Conservation (phyloP, 2,329 filamentous ascomycete species). For the Trichoderma atrobrunneum region DNA sequence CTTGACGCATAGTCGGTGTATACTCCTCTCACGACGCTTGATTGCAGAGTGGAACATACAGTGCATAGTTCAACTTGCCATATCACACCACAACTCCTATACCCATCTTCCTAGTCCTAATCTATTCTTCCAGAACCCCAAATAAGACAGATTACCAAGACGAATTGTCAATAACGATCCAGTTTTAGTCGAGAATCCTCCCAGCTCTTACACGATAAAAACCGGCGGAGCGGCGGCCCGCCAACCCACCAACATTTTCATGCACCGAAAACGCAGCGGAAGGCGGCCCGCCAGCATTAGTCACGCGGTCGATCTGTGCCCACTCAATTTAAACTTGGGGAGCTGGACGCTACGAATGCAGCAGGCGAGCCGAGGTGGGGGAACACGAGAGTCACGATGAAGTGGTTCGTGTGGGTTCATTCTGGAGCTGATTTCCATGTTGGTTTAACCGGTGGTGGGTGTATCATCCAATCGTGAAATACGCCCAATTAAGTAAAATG, state of each 20-base stretch:
- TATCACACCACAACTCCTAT: neutral
- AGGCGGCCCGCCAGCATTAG: constrained; percentile 6
- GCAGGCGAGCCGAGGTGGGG: neutral
- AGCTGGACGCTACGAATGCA: neutral
- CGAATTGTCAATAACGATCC: neutral
- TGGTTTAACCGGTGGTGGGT: neutral
- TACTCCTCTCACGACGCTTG: neutral
- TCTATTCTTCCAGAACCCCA: neutral
- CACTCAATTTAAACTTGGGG: neutral
- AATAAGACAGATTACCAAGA: neutral
- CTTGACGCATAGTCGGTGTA: neutral
- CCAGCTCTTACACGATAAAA: neutral
- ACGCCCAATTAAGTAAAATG: neutral
- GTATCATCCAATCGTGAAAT: neutral
- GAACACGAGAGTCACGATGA: neutral
- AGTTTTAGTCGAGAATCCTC: neutral
- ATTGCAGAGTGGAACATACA: neutral
- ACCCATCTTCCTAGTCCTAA: neutral
- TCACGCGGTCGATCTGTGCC: neutral
- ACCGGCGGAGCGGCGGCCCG: neutral
- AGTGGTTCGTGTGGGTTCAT: neutral
- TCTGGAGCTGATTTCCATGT: neutral
- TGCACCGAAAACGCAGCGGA: neutral
- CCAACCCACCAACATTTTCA: neutral
- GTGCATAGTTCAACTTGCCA: neutral